These are phyloP conservation scores for Aspergillus novoparasiticus DNA, from an alignment of 2,329 filamentous ascomycete genomes.

Conservation along the genomic window DNA sequence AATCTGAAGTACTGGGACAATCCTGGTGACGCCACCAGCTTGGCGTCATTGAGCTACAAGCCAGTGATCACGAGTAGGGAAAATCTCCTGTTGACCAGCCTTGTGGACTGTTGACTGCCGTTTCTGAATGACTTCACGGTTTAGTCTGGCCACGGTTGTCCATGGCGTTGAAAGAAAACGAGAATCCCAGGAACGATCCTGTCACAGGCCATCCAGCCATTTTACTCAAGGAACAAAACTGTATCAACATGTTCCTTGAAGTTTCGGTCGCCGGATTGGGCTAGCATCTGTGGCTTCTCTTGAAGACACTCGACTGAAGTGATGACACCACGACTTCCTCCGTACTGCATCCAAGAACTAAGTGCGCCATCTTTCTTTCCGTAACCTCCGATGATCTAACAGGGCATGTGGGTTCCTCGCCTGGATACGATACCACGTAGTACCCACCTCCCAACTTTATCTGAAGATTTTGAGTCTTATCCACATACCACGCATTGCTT, in stretches of 20 bases:
- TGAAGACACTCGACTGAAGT: not conserved
- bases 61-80: not conserved
- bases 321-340: conserved; percentile 20
- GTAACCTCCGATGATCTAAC: conserved; percentile 5
- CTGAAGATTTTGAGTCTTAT: conserved; percentile 4
- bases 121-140: not conserved
- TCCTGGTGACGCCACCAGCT: not conserved
- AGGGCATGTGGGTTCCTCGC: conserved; percentile 17
- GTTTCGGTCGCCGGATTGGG: not conserved
- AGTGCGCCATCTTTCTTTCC: not conserved
- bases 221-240: conserved; percentile 5
- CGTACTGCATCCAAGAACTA: not conserved
- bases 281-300: not conserved
- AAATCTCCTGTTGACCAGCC: not conserved
- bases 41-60: not conserved
- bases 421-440: conserved; percentile 29
- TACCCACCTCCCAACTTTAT: conserved; percentile 28
- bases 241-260: conserved; percentile 1
- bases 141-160: not conserved
- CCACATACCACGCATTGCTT: conserved; percentile 7
- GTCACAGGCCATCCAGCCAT: not conserved
- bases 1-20: not conserved
- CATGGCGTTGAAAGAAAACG: not conserved
- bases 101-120: not conserved
- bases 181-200: not conserved